Percentiles rank a stretch among this genome's conserved stretches.
Conservation (phyloP, 2,329 filamentous ascomycete species). For the Delphinella strobiligena region DNA sequence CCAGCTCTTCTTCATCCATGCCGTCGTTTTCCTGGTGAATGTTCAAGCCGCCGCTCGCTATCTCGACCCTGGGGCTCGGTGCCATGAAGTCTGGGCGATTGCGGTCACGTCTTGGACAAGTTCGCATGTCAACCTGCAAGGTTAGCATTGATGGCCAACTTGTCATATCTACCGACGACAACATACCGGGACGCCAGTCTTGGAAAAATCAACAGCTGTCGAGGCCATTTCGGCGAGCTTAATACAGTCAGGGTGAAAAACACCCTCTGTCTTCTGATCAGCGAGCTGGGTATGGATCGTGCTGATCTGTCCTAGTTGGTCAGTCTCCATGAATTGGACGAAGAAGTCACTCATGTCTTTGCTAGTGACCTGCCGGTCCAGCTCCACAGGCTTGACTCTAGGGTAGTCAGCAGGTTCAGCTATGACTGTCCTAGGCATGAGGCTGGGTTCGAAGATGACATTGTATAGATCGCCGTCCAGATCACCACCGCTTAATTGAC, state of each 20-base stretch:
- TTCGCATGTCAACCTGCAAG: constrained; percentile 31
- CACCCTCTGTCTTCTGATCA: constrained; percentile 18
- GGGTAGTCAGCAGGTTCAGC: constrained; percentile 60
- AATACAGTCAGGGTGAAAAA: constrained; percentile 3
- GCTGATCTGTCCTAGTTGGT: constrained; percentile 30
- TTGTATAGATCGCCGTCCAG: constrained; percentile 76
- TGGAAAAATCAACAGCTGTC: constrained; percentile 26
- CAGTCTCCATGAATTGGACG: constrained; percentile 56
- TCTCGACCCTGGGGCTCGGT: constrained; percentile 30
- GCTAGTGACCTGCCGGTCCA: constrained; percentile 47
- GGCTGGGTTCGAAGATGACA: constrained; percentile 56
- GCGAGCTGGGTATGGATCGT: constrained; percentile 30
- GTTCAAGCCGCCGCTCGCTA: constrained; percentile 23
- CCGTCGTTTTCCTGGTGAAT: constrained; percentile 25
- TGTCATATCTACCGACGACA: background rate
- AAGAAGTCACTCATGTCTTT: constrained; percentile 72
- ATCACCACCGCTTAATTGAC: constrained; percentile 68
- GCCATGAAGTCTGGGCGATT: constrained; percentile 44
- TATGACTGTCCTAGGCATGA: constrained; percentile 29
- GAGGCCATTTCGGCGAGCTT: constrained; percentile 27
- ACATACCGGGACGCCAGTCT: constrained; percentile 48
- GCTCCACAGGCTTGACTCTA: constrained; percentile 40
- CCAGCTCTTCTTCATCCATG: constrained; percentile 32
- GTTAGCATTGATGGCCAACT: no score
- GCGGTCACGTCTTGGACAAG: constrained; percentile 28